A percentile compares a stretch with the other conserved stretches of the same genome.
Evolutionary conservation across 345 rosid species (phyloP).

Genomic region (Pugionium dolabratum): DNA sequence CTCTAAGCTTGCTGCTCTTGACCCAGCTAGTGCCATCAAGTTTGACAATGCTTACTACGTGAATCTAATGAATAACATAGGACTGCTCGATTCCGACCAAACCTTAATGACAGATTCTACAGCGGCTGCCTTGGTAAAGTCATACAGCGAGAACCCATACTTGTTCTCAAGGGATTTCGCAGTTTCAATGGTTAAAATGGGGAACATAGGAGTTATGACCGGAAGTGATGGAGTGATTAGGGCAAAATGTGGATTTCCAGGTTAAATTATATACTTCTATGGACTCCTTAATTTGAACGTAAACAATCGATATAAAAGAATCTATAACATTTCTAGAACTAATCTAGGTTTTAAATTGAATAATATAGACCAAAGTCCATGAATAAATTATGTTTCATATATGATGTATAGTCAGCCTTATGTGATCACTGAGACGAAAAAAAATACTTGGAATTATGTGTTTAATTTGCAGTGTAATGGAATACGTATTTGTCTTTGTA

Average conservation of each 20-base stretch:
- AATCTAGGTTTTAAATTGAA: slow-evolving; percentile 22
- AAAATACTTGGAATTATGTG: slow-evolving; percentile 4
- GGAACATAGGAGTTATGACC: slow-evolving; percentile 60
- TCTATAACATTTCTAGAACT: slow-evolving; percentile 11
- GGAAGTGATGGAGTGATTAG: slow-evolving; percentile 68
- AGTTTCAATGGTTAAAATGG: slow-evolving; percentile 69
- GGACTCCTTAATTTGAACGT: slow-evolving; percentile 3
- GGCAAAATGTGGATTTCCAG: slow-evolving; percentile 63
- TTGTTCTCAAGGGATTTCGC: slow-evolving; percentile 63
- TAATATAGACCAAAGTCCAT: slow-evolving; percentile 22
- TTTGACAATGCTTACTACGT: slow-evolving; percentile 76
- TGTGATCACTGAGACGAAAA: slow-evolving; percentile 27
- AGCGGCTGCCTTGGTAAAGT: slow-evolving; percentile 53
- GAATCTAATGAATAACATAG: slow-evolving; percentile 53
- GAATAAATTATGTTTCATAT: slow-evolving; percentile 33
- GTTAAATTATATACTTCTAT: slow-evolving; percentile 28
- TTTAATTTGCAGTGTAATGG: slow-evolving; percentile 11
- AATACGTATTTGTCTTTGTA: slow-evolving; percentile 23
- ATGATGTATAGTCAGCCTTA: slow-evolving; percentile 14
- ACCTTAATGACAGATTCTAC: slow-evolving; percentile 52
- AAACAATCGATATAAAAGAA: slow-evolving; percentile 3
- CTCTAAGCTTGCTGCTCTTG: slow-evolving; percentile 67
- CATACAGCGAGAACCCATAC: slow-evolving; percentile 52
- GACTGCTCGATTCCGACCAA: slow-evolving; percentile 78
- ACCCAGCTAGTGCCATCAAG: slow-evolving; percentile 42